Percentiles rank a stretch among this genome's conserved stretches.
Conservation (phyloP, 2,329 filamentous ascomycete species). For the Fusarium albidum region DNA sequence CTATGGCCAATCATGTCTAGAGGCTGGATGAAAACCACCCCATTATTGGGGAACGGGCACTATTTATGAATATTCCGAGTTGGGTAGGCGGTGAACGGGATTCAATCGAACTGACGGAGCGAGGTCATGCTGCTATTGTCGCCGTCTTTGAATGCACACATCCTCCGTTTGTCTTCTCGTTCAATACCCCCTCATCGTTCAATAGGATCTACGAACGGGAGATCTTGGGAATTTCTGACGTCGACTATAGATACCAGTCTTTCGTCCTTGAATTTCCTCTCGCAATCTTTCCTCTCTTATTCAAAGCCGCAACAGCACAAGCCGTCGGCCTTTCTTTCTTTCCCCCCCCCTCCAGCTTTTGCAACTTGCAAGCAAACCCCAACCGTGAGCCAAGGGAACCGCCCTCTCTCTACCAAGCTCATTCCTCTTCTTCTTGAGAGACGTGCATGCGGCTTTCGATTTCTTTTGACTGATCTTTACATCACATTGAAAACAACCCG, state of each 20-base stretch:
- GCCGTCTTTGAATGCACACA: slow-evolving; percentile 9
- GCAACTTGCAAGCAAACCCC: slow-evolving; percentile 8
- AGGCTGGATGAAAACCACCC: slow-evolving; percentile 4
- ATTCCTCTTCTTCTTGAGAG: background rate
- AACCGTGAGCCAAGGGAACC: slow-evolving; percentile 9
- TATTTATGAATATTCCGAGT: slow-evolving; percentile 27
- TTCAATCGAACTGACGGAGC: slow-evolving; percentile 15
- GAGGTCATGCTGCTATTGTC: slow-evolving; percentile 33
- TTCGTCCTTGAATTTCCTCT: slow-evolving; percentile 8
- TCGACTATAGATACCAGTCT: slow-evolving; percentile 1
- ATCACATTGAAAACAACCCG: slow-evolving; percentile 9
- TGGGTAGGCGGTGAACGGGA: slow-evolving; percentile 37
- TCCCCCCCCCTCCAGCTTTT: slow-evolving; percentile 23
- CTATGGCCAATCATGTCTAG: slow-evolving; percentile 25
- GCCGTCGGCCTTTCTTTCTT: slow-evolving; percentile 23
- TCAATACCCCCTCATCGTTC: background rate
- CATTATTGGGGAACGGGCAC: slow-evolving; percentile 20
- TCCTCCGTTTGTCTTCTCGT: background rate
- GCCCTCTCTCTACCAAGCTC: slow-evolving; percentile 3
- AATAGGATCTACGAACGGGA: background rate
- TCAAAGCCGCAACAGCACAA: slow-evolving; percentile 11
- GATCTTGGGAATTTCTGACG: background rate
- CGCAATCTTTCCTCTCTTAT: slow-evolving; percentile 15
- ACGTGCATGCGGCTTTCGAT: background rate
- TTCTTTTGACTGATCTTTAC: background rate